Conservation (phyloP, 495 filamentous ascomycete genomes). For the Aspergillus sclerotiicarbonarius region DNA sequence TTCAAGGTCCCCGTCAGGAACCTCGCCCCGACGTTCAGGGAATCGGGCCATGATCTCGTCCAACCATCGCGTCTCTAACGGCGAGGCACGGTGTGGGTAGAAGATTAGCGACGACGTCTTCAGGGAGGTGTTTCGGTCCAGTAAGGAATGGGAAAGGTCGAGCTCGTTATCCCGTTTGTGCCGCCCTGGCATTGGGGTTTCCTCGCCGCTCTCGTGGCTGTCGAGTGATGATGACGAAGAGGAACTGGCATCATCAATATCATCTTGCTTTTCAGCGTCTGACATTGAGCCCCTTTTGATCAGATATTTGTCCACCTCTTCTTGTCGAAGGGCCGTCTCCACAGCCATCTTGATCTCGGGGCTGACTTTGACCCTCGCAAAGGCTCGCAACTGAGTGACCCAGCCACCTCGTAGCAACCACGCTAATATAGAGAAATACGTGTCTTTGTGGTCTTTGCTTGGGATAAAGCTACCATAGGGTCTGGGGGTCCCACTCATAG, state of each 20-base stretch:
- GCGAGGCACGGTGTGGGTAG: slow-evolving; percentile 53
- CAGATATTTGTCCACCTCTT: slow-evolving; percentile 44
- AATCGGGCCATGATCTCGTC: slow-evolving; percentile 66
- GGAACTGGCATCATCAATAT: slow-evolving; percentile 29
- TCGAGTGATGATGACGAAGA: slow-evolving; percentile 44
- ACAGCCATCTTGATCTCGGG: slow-evolving; percentile 50
- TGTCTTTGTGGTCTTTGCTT: slow-evolving; percentile 79
- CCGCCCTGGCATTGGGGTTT: slow-evolving; percentile 37
- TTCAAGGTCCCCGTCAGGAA: slow-evolving; percentile 32
- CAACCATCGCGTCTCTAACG: slow-evolving; percentile 68
- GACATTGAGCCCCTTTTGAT: slow-evolving; percentile 25
- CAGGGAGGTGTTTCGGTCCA: slow-evolving; percentile 39
- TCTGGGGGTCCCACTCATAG: slow-evolving; percentile 71
- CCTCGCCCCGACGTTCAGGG: slow-evolving; percentile 28
- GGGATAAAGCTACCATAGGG: slow-evolving; percentile 81
- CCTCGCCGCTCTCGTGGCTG: slow-evolving; percentile 41
- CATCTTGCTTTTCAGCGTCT: slow-evolving; percentile 22
- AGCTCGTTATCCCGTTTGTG: slow-evolving; percentile 26
- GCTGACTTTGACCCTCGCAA: slow-evolving; percentile 70
- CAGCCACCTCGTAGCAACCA: slow-evolving; percentile 91
- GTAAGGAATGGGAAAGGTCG: slow-evolving; percentile 36
- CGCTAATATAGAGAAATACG: slow-evolving; percentile 84
- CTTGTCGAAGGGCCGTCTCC: slow-evolving; percentile 42
- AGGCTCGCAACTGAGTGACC: slow-evolving; percentile 87
- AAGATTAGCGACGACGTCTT: slow-evolving; percentile 47